A percentile compares a stretch with the other conserved stretches of the same genome.
phyloP scores from a whole-genome alignment of 306 rosid genomes.

The Cicer arietinum region DNA sequence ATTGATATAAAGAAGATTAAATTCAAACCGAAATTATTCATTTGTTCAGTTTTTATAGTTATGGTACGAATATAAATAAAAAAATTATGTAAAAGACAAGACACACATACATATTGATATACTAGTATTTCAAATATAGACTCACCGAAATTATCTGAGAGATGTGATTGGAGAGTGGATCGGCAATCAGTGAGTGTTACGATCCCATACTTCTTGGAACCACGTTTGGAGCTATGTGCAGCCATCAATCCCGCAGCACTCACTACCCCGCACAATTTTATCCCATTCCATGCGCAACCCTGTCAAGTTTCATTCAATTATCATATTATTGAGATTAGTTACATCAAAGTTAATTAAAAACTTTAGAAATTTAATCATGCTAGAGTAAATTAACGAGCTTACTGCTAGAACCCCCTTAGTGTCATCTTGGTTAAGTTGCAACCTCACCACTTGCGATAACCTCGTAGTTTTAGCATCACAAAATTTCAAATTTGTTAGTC shows the following conservation, averaged over 20 bases:
- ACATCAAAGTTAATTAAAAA: no score
- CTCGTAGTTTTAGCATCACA: constrained; percentile 46
- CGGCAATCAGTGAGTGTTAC: constrained; percentile 65
- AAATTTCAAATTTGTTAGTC: constrained; percentile 57
- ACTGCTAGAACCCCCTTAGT: constrained; percentile 41
- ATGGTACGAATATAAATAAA: no score
- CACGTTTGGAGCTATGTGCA: constrained; percentile 45
- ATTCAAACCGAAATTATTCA: no score
- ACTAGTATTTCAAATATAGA: neutral
- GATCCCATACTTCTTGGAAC: constrained; percentile 57
- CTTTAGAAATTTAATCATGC: no score
- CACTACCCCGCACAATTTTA: constrained; percentile 63
- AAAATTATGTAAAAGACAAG: no score
- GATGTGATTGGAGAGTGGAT: constrained; percentile 53
- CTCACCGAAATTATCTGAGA: constrained; percentile 56
- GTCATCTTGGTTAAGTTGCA: constrained; percentile 52
- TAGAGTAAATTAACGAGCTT: neutral
- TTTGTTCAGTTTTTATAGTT: no score
- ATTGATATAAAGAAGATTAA: no score
- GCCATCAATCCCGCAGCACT: constrained; percentile 70
- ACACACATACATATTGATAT: no score
- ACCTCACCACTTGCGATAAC: constrained; percentile 56
- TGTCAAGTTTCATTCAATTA: neutral
- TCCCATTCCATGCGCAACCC: constrained; percentile 63
- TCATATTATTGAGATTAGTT: no score